Evolutionary conservation across 2,329 filamentous ascomycete genomes (phyloP), one percentile per base, ranked within the genome.

Genomic region (Fusarium nelsonii): DNA sequence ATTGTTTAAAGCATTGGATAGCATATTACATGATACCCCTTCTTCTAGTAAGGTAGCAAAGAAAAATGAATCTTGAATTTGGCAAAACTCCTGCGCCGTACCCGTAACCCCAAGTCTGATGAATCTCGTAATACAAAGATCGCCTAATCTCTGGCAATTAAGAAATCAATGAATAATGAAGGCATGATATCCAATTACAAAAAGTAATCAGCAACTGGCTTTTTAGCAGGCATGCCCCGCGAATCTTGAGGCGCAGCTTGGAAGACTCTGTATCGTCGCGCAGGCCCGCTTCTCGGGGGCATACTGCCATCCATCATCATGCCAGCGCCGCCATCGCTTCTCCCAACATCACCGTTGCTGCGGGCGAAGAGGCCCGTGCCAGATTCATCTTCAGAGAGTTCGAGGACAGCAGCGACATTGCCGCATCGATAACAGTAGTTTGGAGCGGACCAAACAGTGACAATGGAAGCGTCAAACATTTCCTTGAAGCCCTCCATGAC

Each of bases 401-500:
- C 96, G 56, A 99, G 83, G 61, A 99, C 94, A 1, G 96, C 95
- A 1, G 96, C 96, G 14, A 99, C 94, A 75, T 98, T 98, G 56
- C 94, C 94, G 76, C 94, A 97, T 68, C 93, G 89, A 81, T 97
- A 97, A 82, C 94, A 97, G 84, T 97, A 97, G 79, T 97, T 97
- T 1, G 94, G 94, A 11, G 94, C 94, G 1, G 92, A 97, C 95
- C 96, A 99, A n/a, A 99, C 96, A 0, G 96, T 99, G 41, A 98
- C 96, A 69, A 99, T 97, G 48, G 90, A 93, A 15, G 90, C 91
- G 77, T 97, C 93, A 76, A 98, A 99, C 94, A 98, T 98, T 79
- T 98, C 96, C 82, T 98, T 98, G 81, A 97, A 99, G 0, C 96
- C 96, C 79, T 99, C 96, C 96, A 98, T 99, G 69, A 99, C 96